phyloP scores from a whole-genome alignment of 768 basidiomycete species.

The Amyloporia xantha region DNA sequence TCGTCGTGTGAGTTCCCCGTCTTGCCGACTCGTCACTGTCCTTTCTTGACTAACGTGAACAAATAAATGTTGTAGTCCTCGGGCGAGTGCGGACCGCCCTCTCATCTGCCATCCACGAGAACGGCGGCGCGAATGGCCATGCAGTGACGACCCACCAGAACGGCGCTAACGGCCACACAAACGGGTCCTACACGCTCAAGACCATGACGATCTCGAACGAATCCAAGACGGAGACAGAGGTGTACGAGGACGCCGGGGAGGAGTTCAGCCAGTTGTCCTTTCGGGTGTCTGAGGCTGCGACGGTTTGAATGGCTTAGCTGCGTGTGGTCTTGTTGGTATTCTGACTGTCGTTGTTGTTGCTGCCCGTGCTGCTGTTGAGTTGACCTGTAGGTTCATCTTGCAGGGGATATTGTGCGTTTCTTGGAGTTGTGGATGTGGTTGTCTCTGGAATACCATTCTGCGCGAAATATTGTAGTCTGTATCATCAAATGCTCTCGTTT shows the following conservation, averaged over 20 bases:
- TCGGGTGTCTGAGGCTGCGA: neutral
- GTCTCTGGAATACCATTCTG: no score
- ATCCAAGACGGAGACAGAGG: neutral
- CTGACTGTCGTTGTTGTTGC: slow-evolving; percentile 1
- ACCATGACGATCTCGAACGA: neutral
- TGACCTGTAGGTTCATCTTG: no score
- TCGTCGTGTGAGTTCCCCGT: neutral
- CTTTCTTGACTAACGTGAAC: neutral
- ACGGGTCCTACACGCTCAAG: neutral
- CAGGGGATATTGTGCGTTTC: no score
- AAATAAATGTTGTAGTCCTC: slow-evolving; percentile 1
- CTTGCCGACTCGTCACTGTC: neutral
- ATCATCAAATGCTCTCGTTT: no score
- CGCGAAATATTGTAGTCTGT: no score
- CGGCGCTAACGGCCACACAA: neutral
- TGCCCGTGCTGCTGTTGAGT: neutral
- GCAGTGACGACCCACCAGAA: no score
- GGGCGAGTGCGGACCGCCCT: neutral
- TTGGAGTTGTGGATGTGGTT: no score
- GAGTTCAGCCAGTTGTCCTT: neutral
- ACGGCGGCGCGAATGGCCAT: neutral
- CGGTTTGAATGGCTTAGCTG: neutral
- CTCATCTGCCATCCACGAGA: neutral
- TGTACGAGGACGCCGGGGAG: neutral
- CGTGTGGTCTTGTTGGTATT: neutral